These are phyloP conservation scores for Aspergillus sp. DNA, from an alignment of 2,329 filamentous ascomycete species.

Conservation along the genomic window DNA sequence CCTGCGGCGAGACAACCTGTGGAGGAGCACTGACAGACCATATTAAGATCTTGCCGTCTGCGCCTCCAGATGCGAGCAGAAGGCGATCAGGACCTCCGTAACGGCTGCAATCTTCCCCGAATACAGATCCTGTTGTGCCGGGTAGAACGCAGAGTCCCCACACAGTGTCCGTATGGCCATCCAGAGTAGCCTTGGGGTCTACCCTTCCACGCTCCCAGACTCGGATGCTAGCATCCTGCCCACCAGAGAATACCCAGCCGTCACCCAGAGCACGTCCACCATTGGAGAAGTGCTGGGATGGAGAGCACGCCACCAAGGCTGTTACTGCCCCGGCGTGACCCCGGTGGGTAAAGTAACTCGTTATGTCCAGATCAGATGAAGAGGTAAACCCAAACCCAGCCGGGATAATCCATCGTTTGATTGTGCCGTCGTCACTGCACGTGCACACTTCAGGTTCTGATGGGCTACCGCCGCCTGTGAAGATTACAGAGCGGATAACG, in stretches of 20 bases:
- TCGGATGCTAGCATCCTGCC: conserved; percentile 84
- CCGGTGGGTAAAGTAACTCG: conserved; percentile 89
- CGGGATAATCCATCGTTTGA: conserved; percentile 95
- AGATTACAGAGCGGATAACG: conserved; percentile 88
- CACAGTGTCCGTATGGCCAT: conserved; percentile 90
- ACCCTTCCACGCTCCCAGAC: conserved; percentile 95
- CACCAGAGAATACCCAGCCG: conserved; percentile 97
- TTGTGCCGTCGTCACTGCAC: conserved; percentile 86
- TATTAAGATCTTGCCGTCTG: conserved; percentile 84
- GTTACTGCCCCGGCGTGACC: conserved; percentile 89
- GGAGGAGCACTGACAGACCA: conserved; percentile 93
- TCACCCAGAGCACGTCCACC: conserved; percentile 83
- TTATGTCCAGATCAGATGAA: conserved; percentile 78
- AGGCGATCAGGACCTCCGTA: conserved; percentile 80
- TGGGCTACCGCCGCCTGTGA: conserved; percentile 91
- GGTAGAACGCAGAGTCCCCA: conserved; percentile 94
- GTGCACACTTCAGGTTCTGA: conserved; percentile 97
- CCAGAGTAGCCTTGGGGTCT: conserved; percentile 88
- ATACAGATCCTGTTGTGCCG: conserved; percentile 69
- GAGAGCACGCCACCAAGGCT: conserved; percentile 77
- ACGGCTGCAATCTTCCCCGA: conserved; percentile 62
- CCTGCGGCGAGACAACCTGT: conserved; percentile 73
- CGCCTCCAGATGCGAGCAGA: conserved; percentile 80
- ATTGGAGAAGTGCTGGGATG: conserved; percentile 80
- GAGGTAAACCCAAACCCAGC: conserved; percentile 58